Evolutionary conservation across 1,284 basidiomycete species (phyloP), one percentile per base, ranked within the genome.

Genomic region (Vanrija sp.): DNA sequence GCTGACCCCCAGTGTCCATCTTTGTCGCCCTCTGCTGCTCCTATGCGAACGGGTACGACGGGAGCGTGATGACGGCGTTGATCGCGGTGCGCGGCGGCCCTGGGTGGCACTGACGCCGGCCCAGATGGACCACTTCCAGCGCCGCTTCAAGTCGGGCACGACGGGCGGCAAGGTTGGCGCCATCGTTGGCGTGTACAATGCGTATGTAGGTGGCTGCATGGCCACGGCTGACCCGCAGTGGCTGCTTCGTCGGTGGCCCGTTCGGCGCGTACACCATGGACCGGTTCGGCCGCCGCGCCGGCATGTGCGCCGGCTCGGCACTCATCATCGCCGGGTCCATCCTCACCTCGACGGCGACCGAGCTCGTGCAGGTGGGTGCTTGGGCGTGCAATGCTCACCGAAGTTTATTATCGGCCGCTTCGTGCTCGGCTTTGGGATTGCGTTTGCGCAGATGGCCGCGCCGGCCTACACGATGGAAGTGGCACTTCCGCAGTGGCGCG

Each of bases 401-500:
- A 79, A 79, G 12, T 69, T 82, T 6, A 53, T 45, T n/a, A 77
- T 68, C n/a, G 80, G 79, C 46, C 71, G 80, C 15, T 82, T 82
- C 61, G 75, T 81, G 25, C 78, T 82, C 45, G 81, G 80, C 22
- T 79, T 82, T 59, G 72, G 71, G 14, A 62, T 68, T 16, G 47
- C 54, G 7, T 37, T 45, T 12, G 79, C 81, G 45, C 75, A 77
- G 5, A 78, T 79, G 12, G 80, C 78, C 19, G 81, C 80, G 10
- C 81, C 81, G 6, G 68, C 76, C 6, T 79, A 78, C 63, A 72
- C 72, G 23, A 72, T 76, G 38, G 78, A 84, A 62, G 81, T 84
- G 72, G 78, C 81, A 15, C 83, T 82, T 41, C 82, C 83, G n/a
- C 82, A 83, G 69, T 84, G 83, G 83, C 77, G 83, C 60, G 83